These are phyloP conservation scores for Xylaria sp. DNA, from an alignment of 495 filamentous ascomycete species.

Conservation along the genomic window DNA sequence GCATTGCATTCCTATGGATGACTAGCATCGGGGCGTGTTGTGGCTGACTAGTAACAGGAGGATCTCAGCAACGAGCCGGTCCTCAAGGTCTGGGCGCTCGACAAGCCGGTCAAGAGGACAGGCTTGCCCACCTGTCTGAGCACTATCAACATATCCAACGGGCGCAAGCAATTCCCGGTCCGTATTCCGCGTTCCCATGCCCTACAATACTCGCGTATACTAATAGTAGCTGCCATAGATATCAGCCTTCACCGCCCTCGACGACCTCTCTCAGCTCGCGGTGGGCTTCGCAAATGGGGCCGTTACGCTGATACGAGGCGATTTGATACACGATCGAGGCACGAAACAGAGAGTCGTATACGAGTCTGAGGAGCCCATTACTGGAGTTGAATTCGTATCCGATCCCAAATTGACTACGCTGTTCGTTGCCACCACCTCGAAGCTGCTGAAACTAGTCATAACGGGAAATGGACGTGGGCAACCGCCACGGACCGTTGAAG, in stretches of 20 bases:
- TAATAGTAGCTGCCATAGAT: conserved; percentile 61
- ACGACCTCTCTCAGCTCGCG: conserved; percentile 88
- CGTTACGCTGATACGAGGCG: conserved; percentile 90
- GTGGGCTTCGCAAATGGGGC: conserved; percentile 96
- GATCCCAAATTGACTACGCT: conserved; percentile 72
- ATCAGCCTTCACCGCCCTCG: conserved; percentile 84
- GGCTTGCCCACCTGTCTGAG: conserved; percentile 86
- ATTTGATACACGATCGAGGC: conserved; percentile 95
- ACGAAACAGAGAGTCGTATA: conserved; percentile 95
- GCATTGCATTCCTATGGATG: conserved; percentile 5
- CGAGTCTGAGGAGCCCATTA: conserved; percentile 96
- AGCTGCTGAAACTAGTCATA: conserved; percentile 86
- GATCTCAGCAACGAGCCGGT: conserved; percentile 85
- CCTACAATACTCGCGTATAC: not conserved
- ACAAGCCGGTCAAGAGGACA: conserved; percentile 93
- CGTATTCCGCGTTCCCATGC: conserved; percentile 51
- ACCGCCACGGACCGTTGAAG: conserved; percentile 85
- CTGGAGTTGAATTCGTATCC: conserved; percentile 80
- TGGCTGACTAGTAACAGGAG: conserved; percentile 55
- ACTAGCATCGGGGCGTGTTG: not conserved
- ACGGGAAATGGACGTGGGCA: conserved; percentile 88
- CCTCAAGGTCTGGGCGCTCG: conserved; percentile 94
- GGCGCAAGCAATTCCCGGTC: conserved; percentile 90
- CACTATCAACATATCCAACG: conserved; percentile 85
- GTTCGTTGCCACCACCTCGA: conserved; percentile 88